Evolutionary conservation across 805 yeast genomes (phyloP), one percentile per base, ranked within the genome.

Genomic region (Gaillardinia entomophila): DNA sequence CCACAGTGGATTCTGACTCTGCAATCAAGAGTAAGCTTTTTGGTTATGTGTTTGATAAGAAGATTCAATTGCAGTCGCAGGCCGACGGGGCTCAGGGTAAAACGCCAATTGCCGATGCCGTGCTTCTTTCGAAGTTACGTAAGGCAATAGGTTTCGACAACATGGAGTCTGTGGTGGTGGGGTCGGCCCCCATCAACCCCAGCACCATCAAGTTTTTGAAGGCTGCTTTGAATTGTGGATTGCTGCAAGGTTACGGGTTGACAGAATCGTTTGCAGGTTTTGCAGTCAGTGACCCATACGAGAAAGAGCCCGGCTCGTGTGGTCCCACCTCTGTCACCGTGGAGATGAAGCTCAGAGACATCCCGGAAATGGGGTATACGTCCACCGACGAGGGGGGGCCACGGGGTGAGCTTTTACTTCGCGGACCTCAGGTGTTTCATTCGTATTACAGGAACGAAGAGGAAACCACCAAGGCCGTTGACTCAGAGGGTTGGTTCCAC

Each of bases 191-290:
- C 3, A 44, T 53, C 16, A 33, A 50, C 6, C 41, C 42, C 11
- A 36, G 43, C 2, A 41, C 54, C 6, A 42, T 53, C 26, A 35
- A 34, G 30, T 53, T 52, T 37, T 38, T 53, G 35, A 52, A 48
- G 34, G 45, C 56, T 4, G 43, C 48, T 5, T 41, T 53, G 33
- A 49, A 51, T 31, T 27, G 43, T 16, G 59, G 59, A 2, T 15
- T 53, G 14, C 24, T 51, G 10, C 66, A 60, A 31, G 57, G 62
- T n/a, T 60, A 59, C 34, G 67, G 67, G 1, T 46, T 60, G 38
- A 60, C 59, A 7, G 59, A 53, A 36, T 36, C 55, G 14, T 53
- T 48, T 30, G 57, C 53, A 3, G 57, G 57, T 6, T 34, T 52
- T 15, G 37, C 42, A 16, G 15, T 43, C 26, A 38, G 48, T 16